These are phyloP conservation scores for Fimicolochytrium jonesii DNA, from an alignment of 192 early-diverging fungal species.

Conservation along the genomic window DNA sequence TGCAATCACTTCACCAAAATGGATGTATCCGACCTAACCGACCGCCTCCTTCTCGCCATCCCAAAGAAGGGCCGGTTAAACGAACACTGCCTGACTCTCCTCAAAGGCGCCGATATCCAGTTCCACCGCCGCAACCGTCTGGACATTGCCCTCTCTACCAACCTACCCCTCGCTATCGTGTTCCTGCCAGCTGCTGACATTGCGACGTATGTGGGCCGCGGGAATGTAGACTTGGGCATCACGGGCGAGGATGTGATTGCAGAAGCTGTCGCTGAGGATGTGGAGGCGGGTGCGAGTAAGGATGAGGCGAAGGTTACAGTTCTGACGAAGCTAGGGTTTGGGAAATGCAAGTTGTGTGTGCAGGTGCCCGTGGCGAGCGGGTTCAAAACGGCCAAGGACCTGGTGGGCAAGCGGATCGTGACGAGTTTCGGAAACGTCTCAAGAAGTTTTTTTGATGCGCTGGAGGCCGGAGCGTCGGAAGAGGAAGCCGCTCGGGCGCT, in stretches of 20 bases:
- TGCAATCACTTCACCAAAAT: too few relatives aligned
- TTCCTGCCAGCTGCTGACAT: slow-evolving; percentile 96
- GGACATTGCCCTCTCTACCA: slow-evolving; percentile 94
- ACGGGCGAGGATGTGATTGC: slow-evolving; percentile 95
- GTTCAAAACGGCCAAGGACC: slow-evolving; percentile 48
- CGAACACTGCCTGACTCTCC: slow-evolving; percentile 77
- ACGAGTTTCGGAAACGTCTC: slow-evolving; percentile 68
- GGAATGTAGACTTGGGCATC: slow-evolving; percentile 95
- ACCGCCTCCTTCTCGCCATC: slow-evolving; percentile 82
- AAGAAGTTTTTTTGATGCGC: slow-evolving; percentile 59
- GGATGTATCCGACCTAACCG: slow-evolving; percentile 38
- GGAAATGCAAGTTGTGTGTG: slow-evolving; percentile 86
- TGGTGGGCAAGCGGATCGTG: slow-evolving; percentile 91
- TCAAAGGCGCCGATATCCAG: slow-evolving; percentile 89
- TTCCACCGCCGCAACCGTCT: slow-evolving; percentile 92
- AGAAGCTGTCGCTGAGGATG: slow-evolving; percentile 67
- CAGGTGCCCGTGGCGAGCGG: slow-evolving; percentile 73
- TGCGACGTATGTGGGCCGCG: slow-evolving; percentile 90
- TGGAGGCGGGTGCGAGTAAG: slow-evolving; percentile 70
- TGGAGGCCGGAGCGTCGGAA: slow-evolving; percentile 61
- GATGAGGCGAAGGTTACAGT: too few relatives aligned
- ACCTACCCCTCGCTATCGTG: slow-evolving; percentile 89
- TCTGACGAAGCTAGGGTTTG: slow-evolving; percentile 73
- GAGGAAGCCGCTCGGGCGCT: slow-evolving; percentile 8
- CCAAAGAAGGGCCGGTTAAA: slow-evolving; percentile 98